Base-by-base conservation (phyloP, 306 rosid species). In the Gynostemma pentaphyllum region DNA sequence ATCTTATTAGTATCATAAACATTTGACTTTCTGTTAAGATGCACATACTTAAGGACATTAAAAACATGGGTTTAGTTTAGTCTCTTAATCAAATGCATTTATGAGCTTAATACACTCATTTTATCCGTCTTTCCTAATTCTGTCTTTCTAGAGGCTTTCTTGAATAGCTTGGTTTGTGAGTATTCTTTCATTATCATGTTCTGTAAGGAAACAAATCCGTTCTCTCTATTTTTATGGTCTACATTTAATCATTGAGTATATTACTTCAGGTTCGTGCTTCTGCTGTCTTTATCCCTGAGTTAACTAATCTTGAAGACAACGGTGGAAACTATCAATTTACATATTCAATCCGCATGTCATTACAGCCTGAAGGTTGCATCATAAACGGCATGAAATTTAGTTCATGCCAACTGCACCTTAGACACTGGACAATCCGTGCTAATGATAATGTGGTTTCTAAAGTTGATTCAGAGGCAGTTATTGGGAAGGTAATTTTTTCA, bases 331-430 rank as follows among this genome's bases (percentile, higher is more conserved):
- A 82, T 73, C 14, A 41, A 1, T 91, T 83, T 82, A 40, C 92
- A 4, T 91, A 91, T 78, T 91, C 92, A 27, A 79, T 91, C 75
- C 92, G 86, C 70, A 70, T 91, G 85, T 88, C 95, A 66, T 88
- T 88, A 70, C 81, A 52, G 60, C 78, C 68, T 26, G 81, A 77
- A 75, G 98, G 96, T 27, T 88, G 95, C 44, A 21, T 75, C 66
- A 41, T 91, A 32, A 72, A 79, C 74, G 87, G 95, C 62, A 70
- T 79, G 73, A 32, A 71, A 47, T 80, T 80, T 72, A n/a, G 66
- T 74, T 77, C 95, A 70, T 85, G 98, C 74, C 98, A 88, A 70
- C 81, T 91, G 74, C 57, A 77, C 37, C 39, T 66, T 79, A 82
- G 98, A 74, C 95, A 57, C 76, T 91, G 98, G 98, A 59, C 77